Conservation (phyloP, 2,329 filamentous ascomycete species). For the Zymoseptoria pseudotritici region DNA sequence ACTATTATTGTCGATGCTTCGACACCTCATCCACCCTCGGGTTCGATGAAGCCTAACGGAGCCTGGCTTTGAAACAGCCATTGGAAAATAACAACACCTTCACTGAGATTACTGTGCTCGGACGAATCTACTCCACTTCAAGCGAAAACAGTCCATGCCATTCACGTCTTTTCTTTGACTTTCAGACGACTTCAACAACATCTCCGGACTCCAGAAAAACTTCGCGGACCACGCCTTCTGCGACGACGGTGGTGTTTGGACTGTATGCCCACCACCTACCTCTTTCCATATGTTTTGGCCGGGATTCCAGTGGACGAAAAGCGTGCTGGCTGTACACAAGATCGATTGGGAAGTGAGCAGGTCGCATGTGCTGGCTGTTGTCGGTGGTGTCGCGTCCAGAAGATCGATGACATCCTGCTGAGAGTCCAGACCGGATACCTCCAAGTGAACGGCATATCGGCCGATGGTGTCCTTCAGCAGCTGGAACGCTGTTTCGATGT, state of each 20-base stretch:
- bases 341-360: neutral
- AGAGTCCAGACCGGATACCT: slow-evolving; percentile 62
- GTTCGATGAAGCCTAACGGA: neutral
- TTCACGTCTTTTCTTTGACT: neutral
- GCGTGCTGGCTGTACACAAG: no score
- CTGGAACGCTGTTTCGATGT: slow-evolving; percentile 39
- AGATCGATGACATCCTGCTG: slow-evolving; percentile 69
- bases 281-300: no score
- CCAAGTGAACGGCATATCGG: slow-evolving; percentile 60
- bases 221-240: no score
- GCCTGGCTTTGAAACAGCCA: neutral
- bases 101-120: neutral
- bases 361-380: neutral
- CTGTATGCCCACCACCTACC: no score
- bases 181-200: neutral
- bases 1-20: neutral
- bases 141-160: neutral
- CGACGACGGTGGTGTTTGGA: no score
- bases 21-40: neutral
- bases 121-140: neutral
- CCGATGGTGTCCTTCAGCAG: slow-evolving; percentile 53
- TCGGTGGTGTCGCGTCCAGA: slow-evolving; percentile 53
- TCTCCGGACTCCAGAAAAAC: neutral
- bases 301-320: no score
- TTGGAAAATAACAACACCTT: neutral